These are phyloP conservation scores for Aegilops tauschii DNA, from an alignment of 176 grass and related monocot genomes.

Conservation along the genomic window DNA sequence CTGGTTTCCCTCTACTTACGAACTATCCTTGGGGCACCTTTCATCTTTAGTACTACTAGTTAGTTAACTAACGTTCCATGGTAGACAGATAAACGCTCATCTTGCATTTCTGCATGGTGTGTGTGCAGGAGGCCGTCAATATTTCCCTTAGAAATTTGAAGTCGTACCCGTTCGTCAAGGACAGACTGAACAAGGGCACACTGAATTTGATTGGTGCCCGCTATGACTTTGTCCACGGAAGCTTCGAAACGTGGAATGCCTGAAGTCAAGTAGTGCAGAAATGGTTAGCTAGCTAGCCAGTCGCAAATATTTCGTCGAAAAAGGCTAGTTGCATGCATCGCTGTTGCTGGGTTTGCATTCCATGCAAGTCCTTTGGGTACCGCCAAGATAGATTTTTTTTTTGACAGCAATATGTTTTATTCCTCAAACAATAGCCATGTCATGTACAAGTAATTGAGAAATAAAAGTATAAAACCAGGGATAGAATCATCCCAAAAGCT, in stretches of 20 bases:
- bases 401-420: too few species aligned
- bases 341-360: too few species aligned
- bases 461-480: too few species aligned
- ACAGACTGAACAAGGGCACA: constrained; percentile 37
- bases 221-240: constrained; percentile 55
- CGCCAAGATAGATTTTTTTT: too few species aligned
- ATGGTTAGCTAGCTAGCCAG: background rate
- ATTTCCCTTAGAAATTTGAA: constrained; percentile 53
- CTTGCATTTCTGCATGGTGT: background rate
- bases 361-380: too few species aligned
- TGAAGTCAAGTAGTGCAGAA: constrained; percentile 14
- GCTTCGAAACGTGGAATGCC: constrained; percentile 39
- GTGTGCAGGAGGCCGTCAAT: constrained; percentile 67
- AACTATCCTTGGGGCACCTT: background rate
- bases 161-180: constrained; percentile 68
- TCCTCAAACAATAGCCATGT: too few species aligned
- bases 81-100: background rate
- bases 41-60: too few species aligned
- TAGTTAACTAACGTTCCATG: background rate
- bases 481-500: too few species aligned
- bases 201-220: constrained; percentile 54
- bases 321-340: too few species aligned
- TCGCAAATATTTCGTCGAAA: background rate
- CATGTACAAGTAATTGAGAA: too few species aligned
- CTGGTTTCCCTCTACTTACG: background rate